Percentiles rank a stretch among this genome's conserved stretches.
phyloP scores from a whole-genome alignment of 257 asterid species.

The Solanum tarijense region DNA sequence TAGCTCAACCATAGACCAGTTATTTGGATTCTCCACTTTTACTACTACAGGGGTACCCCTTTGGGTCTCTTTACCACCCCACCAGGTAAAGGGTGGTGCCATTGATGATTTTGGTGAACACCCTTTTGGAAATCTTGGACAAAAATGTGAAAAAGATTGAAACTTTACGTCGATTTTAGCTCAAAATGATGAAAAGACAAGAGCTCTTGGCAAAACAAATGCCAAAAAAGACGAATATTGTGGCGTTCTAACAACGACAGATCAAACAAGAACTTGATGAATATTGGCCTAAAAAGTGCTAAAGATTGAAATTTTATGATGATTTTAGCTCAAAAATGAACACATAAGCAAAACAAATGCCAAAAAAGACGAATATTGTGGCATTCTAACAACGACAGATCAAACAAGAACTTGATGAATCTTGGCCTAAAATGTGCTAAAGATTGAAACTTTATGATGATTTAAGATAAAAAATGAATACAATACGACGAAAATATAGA shows the following conservation, averaged over 20 bases:
- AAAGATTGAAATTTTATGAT: neutral
- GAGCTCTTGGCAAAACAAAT: neutral
- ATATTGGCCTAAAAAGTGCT: neutral
- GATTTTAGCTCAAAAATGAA: neutral
- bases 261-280: neutral
- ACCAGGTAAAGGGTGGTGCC: slow-evolving; percentile 75
- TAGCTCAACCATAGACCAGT: slow-evolving; percentile 95
- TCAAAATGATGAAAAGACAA: neutral
- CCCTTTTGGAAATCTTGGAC: neutral
- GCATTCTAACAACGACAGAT: neutral
- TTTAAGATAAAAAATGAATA: neutral
- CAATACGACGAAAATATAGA: neutral
- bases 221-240: neutral
- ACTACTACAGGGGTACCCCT: slow-evolving; percentile 85
- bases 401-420: neutral
- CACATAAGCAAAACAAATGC: neutral
- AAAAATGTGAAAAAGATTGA: neutral
- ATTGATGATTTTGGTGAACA: slow-evolving; percentile 10
- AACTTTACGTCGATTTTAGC: neutral
- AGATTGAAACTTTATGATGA: neutral
- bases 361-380: neutral
- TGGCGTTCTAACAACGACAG: neutral
- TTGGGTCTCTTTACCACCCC: slow-evolving; percentile 74
- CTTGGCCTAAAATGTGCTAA: neutral
- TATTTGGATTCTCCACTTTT: slow-evolving; percentile 87